These are phyloP conservation scores for Phytopythium delawarense DNA, from an alignment of 352 stramenopile species.

Conservation along the genomic window DNA sequence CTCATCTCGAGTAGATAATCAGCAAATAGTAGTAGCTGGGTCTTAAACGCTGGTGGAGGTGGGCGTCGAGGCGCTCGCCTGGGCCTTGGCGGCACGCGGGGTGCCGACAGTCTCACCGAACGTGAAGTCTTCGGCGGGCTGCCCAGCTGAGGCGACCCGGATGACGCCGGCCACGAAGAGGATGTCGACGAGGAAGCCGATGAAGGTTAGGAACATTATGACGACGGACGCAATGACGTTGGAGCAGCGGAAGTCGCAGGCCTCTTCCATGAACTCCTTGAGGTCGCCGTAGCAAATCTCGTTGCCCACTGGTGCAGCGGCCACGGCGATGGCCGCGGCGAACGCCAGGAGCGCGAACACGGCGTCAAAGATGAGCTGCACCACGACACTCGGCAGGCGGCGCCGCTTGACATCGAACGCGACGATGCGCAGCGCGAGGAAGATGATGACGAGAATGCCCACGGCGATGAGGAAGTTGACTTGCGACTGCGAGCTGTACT, in stretches of 20 bases:
- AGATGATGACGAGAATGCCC: constrained; percentile 30
- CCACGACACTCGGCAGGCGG: constrained; percentile 31
- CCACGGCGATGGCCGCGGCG: constrained; percentile 41
- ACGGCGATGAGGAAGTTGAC: constrained; percentile 56
- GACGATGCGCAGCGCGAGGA: constrained; percentile 30
- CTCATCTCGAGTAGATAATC: no score
- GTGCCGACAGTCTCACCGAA: constrained; percentile 36
- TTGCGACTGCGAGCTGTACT: constrained; percentile 48
- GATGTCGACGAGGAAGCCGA: constrained; percentile 48
- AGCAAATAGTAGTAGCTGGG: no score
- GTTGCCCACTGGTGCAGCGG: constrained; percentile 44
- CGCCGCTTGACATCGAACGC: constrained; percentile 57
- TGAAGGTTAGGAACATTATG: constrained; percentile 48
- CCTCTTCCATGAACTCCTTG: constrained; percentile 50
- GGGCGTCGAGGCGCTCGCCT: constrained; percentile 13
- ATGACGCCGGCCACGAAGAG: constrained; percentile 51
- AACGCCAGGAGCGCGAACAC: constrained; percentile 61
- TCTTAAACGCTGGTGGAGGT: constrained; percentile 8
- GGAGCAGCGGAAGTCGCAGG: constrained; percentile 61
- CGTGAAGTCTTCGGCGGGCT: constrained; percentile 37
- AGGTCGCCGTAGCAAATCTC: constrained; percentile 47
- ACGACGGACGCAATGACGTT: constrained; percentile 49
- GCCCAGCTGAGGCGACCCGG: constrained; percentile 8
- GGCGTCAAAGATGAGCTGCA: constrained; percentile 40
- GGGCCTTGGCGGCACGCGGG: constrained; percentile 32